phyloP scores from a whole-genome alignment of 495 filamentous ascomycete species.

The Xylaria scruposa region DNA sequence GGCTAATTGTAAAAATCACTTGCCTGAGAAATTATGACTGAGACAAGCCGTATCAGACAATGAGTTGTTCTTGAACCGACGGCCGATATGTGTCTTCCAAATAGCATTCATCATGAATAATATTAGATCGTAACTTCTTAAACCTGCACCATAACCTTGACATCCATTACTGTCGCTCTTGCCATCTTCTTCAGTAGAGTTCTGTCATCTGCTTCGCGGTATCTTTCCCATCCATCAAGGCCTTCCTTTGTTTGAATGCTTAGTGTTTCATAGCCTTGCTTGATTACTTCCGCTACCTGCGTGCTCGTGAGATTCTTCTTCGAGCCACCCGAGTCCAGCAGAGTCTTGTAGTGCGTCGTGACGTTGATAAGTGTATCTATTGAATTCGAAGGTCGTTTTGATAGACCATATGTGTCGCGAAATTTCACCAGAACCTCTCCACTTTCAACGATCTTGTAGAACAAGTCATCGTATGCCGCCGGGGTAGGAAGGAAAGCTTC shows the following conservation, averaged over 20 bases:
- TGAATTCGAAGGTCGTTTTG: slow-evolving; percentile 62
- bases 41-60: neutral
- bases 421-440: slow-evolving; percentile 86
- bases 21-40: slow-evolving; percentile 3
- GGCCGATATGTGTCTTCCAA: neutral
- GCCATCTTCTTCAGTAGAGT: slow-evolving; percentile 85
- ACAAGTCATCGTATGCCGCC: slow-evolving; percentile 90
- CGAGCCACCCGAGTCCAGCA: slow-evolving; percentile 69
- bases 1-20: neutral
- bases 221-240: slow-evolving; percentile 78
- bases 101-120: neutral
- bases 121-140: slow-evolving; percentile 28
- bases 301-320: slow-evolving; percentile 75
- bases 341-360: slow-evolving; percentile 82
- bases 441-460: slow-evolving; percentile 96
- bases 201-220: slow-evolving; percentile 77
- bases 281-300: slow-evolving; percentile 90
- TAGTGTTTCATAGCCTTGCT: slow-evolving; percentile 93
- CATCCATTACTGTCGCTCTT: slow-evolving; percentile 74
- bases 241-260: slow-evolving; percentile 85
- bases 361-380: slow-evolving; percentile 87
- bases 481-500: slow-evolving; percentile 93
- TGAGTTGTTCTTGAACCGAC: neutral
- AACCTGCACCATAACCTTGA: slow-evolving; percentile 54
- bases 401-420: slow-evolving; percentile 71